Conservation (phyloP, 1,284 basidiomycete species). For the Ceratobasidium sp. region DNA sequence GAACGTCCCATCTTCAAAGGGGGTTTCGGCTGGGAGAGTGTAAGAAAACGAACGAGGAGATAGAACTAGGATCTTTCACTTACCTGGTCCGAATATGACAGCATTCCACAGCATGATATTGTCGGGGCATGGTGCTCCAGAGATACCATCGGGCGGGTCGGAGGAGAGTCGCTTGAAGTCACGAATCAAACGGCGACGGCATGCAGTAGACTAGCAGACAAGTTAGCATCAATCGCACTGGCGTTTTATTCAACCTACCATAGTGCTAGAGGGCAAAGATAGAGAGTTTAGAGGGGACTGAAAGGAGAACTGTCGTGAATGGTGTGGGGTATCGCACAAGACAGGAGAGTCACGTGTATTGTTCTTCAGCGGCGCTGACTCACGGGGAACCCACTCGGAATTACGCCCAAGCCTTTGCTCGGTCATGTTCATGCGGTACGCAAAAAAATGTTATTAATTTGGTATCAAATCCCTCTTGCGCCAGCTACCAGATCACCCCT, state of each 20-base stretch:
- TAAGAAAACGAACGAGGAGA: background rate
- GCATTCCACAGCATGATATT: slow-evolving; percentile 99
- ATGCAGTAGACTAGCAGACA: slow-evolving; percentile 78
- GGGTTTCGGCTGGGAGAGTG: slow-evolving; percentile 82
- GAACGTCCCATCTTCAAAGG: slow-evolving; percentile 99
- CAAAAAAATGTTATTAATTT: background rate
- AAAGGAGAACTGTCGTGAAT: background rate
- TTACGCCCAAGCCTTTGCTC: background rate
- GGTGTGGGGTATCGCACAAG: slow-evolving; percentile 40
- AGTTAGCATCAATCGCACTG: background rate
- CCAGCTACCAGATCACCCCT: slow-evolving; percentile 32
- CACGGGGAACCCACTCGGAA: background rate
- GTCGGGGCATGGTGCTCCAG: slow-evolving; percentile 95
- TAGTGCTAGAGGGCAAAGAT: background rate
- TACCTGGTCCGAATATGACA: slow-evolving; percentile 97
- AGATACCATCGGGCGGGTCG: slow-evolving; percentile 95
- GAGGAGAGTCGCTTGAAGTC: slow-evolving; percentile 96
- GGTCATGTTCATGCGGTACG: background rate
- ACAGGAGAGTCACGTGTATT: slow-evolving; percentile 14
- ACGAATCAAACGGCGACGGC: slow-evolving; percentile 88
- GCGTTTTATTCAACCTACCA: background rate
- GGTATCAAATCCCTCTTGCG: background rate
- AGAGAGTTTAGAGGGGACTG: background rate
- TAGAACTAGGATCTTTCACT: slow-evolving; percentile 50
- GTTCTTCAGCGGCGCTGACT: slow-evolving; percentile 1